Base-by-base conservation (phyloP, 108 stramenopile species). In the Cyclotella baltica region DNA sequence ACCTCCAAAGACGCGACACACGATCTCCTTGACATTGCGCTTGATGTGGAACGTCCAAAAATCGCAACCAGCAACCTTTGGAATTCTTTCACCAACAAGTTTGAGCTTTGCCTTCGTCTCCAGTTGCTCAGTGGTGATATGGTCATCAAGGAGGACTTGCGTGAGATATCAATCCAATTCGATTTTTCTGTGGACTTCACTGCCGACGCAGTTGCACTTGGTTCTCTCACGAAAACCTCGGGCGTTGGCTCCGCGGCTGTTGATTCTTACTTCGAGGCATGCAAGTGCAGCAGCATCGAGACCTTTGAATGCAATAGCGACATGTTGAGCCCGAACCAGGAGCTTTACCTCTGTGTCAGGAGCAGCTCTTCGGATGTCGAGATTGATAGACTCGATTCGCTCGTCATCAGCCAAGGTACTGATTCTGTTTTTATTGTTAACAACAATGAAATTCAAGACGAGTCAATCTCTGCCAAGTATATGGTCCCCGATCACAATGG, bases 51-150 rank as follows among this genome's bases (percentile, higher is more conserved):
- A 51, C 63, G 65, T 28, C 28, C 65, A 8, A 62, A 40, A 3
- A 51, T 80, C 25, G 40, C 64, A 5, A 23, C 31, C 9, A 62
- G 58, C 46, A 73, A 40, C 40, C 38, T 80, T 48, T 80, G 79
- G 79, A 20, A 50, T 20, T 80, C n/a, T n/a, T n/a, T n/a, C n/a
- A n/a, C n/a, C n/a, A n/a, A n/a, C n/a, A n/a, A n/a, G n/a, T n/a
- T n/a, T 40, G 72, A 73, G 57, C 18, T 80, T 13, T 80, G 79
- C 38, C 51, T 73, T n/a, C 57, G 66, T 40, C 50, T 80, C 34
- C 65, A 68, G 35, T 52, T 80, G 56, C 43, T 67, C 0, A 68
- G 67, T 8, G 66, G 31, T 30, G 56, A 37, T 20, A 35, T 20
- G 18, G 43, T 73, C 57, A 68, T 80, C 57, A 62, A 67, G n/a